Percentiles rank a stretch among this genome's conserved stretches.
Evolutionary conservation across 2,329 filamentous ascomycete genomes (phyloP).

Genomic region (Aspergillus fructus): DNA sequence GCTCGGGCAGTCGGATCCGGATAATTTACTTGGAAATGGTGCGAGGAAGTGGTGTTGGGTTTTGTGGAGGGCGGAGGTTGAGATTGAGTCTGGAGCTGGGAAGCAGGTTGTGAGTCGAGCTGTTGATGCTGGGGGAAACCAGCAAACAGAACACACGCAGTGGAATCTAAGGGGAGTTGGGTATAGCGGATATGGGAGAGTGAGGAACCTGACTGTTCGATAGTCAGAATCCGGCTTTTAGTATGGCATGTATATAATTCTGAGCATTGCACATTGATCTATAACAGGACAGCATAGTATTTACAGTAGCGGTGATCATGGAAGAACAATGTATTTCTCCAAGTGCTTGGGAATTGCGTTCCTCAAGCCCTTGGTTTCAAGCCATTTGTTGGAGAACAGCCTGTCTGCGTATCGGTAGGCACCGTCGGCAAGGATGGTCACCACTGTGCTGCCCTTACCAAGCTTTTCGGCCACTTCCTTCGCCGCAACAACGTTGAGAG

Average conservation of each 20-base stretch:
- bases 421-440: constrained; percentile 91
- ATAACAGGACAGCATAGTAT: constrained; percentile 8
- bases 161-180: constrained; percentile 62
- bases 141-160: constrained; percentile 47
- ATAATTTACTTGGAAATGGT: background rate
- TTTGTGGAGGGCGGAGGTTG: constrained; percentile 52
- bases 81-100: constrained; percentile 40
- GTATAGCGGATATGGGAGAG: constrained; percentile 61
- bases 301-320: constrained; percentile 45
- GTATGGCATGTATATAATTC: background rate
- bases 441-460: constrained; percentile 84
- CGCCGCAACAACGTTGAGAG: constrained; percentile 91
- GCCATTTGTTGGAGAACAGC: constrained; percentile 88
- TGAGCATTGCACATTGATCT: constrained; percentile 1
- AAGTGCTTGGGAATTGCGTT: constrained; percentile 79
- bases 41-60: constrained; percentile 54
- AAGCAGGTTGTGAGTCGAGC: constrained; percentile 54
- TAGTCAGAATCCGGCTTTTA: constrained; percentile 6
- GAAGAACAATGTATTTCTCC: constrained; percentile 91
- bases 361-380: constrained; percentile 80
- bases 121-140: constrained; percentile 54
- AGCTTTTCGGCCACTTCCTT: constrained; percentile 90
- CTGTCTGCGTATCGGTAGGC: constrained; percentile 97
- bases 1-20: constrained; percentile 25
- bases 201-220: constrained; percentile 48